Evolutionary conservation across 1,284 basidiomycete genomes (phyloP), one percentile per base, ranked within the genome.

Genomic region (Exsudoporus floridanus): DNA sequence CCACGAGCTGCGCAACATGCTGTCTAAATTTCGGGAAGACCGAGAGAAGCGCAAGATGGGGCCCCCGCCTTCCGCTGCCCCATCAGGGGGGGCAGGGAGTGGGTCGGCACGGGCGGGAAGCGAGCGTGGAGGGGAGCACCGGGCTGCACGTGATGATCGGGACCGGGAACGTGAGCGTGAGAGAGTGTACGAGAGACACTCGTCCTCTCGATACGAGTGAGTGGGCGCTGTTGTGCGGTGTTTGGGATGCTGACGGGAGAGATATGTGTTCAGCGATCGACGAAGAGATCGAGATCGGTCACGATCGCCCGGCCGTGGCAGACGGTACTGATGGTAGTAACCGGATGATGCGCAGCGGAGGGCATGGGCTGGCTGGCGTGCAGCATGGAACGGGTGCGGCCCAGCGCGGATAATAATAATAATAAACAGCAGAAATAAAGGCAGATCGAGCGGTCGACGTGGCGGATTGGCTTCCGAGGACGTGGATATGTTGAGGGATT

Each of bases 1-100:
- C 74, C 92, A 98, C 70, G 94, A 98, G 74, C 78, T 99, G 58
- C 89, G 97, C 51, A 94, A 96, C 75, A 90, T 97, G 81, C 82
- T 99, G 55, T 72, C 77, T 48, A 90, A 92, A 69, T 96, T 94
- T 73, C 86, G 85, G 60, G 91, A 93, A 69, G 88, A 92, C 53
- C 84, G 92, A 50, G 89, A 92, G 73, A 90, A 91, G 70, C 86
- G 88, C 55, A 89, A 90, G 71, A 76, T 75, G 69, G 78, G 73
- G 34, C 77, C 82, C 40, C 75, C 79, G 36, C 70, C 73, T 45
- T 61, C 70, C 8, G 62, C 67, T 5, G 52, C 63, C 6, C 60
- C 62, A 13, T 59, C 66, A 14, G 58, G 63, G 16, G 58, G 57
- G 0, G 54, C 61, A 31, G 69, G 75, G 46, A 67, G 73, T 25